Evolutionary conservation across 305 asterid genomes (phyloP), one percentile per base, ranked within the genome.

Genomic region (Fraxinus sp.): DNA sequence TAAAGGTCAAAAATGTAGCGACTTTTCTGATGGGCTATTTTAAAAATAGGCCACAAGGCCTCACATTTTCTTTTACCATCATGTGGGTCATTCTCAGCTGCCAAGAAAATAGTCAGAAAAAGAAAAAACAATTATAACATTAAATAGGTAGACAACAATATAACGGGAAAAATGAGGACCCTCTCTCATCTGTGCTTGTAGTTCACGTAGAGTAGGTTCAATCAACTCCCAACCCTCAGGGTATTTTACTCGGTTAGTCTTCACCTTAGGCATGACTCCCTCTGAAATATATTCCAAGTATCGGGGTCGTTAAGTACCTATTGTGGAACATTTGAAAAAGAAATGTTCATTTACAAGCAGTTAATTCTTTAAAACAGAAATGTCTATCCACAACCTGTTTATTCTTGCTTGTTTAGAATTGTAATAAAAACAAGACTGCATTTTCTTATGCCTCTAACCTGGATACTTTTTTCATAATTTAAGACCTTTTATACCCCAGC

Each of bases 201-300:
- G 91, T 84, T 92, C 97, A 68, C 79, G 88, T 24, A 92, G 92
- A 77, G 97, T 92, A 62, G 97, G 97, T 82, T 91, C 95, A 79
- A 92, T 92, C 91, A 92, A 84, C 86, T 91, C 95, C 94, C 94
- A 92, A 14, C 95, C 97, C 81, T 92, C 97, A 9, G 97, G 94
- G 80, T 84, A 87, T 81, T 85, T 91, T 77, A 90, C 91, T 70
- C 93, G 85, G 90, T 88, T 92, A 1, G 96, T 92, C 90, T 83
- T 86, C 88, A 89, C 92, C 87, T 91, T 91, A 10, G 95, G 95
- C 95, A 91, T 91, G 84, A 66, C 81, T 82, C 55, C 44, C 82
- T 79, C 41, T 78, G 82, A 36, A 81, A 83, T 55, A 62, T 46
- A 13, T 62, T 62, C 30, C 71, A 62, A 72, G 9, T n/a, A 18